Evolutionary conservation across 1,284 basidiomycete species (phyloP), one percentile per base, ranked within the genome.

Genomic region (Naganishia liquefaciens): DNA sequence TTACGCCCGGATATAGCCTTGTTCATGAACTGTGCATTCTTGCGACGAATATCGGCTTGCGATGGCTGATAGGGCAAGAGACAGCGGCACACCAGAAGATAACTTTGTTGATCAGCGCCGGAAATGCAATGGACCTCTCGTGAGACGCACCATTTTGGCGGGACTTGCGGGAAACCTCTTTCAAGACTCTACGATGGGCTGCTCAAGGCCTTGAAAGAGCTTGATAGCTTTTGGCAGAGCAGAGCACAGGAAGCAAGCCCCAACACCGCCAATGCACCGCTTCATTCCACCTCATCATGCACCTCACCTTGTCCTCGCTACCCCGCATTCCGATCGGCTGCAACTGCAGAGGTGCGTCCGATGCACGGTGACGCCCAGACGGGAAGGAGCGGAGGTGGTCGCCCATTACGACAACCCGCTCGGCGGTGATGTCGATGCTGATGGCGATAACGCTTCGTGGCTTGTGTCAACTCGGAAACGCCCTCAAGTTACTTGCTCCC

Each of bases 1-100:
- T 57, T 62, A 23, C 60, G 43, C n/a, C 64, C 64, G n/a, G 46
- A 43, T 39, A 49, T 28, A 9, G 64, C 64, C 28, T 62, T 62
- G 27, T 62, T 51, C 44, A 62, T 54, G 21, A 66, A 66, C 6
- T 60, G 57, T 6, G 58, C 64, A 53, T 66, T 66, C 51, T 60
- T 52, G 57, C 64, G 64, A 23, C 60, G 57, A 46, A 66, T 66
- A 55, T 66, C 64, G 37, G 64, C 64, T 55, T 66, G 64, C 4
- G 64, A 66, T 19, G 64, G 64, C 64, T 64, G 43, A 51, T n/a
- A 19, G 47, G 23, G 25, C 28, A 5, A 1, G 17, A 23, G 10
- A 50, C n/a, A 27, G 60, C 39, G 21, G 5, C 11, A 33, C 6
- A 51, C 37, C 2, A 40, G 58, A 19, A 39, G 11, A 15, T 11